Evolutionary conservation across 2,329 filamentous ascomycete genomes (phyloP), one percentile per base, ranked within the genome.

Genomic region (Colletotrichum somersetense): DNA sequence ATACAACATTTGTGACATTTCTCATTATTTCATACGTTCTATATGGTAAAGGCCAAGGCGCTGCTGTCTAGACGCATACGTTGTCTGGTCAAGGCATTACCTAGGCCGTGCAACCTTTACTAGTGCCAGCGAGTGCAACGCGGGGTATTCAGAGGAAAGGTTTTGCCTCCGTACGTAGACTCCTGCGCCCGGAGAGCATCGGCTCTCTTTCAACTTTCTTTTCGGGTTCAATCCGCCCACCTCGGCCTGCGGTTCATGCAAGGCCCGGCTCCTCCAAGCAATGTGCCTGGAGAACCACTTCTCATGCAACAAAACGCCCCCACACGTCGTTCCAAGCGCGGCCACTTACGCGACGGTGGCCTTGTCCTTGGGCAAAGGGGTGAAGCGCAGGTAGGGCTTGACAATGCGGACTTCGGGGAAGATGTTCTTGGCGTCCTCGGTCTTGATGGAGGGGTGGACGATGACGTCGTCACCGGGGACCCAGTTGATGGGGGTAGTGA

Each of bases 401-500:
- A 91, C 88, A 75, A 88, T 87, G 79, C 87, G 86, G 83, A 91
- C 89, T 75, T 96, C 88, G 74, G 93, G 93, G 88, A 97, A 97
- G 80, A 97, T 91, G 84, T 92, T 91, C 88, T 91, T 92, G 80
- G 95, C 95, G 85, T 96, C 92, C 82, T 93, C 93, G 74, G 94
- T 95, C 81, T 90, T 92, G 80, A 97, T 90, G 73, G 87, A 87
- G 58, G 95, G 94, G 80, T 95, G 94, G 74, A 98, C 93, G 80
- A 98, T 97, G 77, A 97, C 95, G 81, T 98, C 95, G 79, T 97
- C 92, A 66, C 95, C 95, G 56, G 91, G 91, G 50, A 91, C 86
- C 95, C 95, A 97, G 87, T 97, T 93, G 83, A 97, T 95, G 62
- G 95, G 95, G 68, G 93, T 96, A 75, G 92, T 95, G 80, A 97